These are phyloP conservation scores for Alternaria incomplexa DNA, from an alignment of 2,329 filamentous ascomycete species.

Conservation along the genomic window DNA sequence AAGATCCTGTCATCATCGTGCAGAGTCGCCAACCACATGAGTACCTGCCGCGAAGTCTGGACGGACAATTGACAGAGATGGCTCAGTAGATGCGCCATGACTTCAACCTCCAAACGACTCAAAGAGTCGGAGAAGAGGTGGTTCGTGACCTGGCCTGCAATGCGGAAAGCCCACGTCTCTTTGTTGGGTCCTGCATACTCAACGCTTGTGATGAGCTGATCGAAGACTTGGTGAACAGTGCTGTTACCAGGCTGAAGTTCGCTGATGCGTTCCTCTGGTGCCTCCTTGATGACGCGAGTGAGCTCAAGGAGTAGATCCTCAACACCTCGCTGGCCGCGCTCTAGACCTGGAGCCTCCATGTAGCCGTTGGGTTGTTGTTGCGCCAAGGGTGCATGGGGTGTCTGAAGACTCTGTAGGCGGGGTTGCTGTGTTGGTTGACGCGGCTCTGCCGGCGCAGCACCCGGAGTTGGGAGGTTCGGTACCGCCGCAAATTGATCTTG, in stretches of 20 bases:
- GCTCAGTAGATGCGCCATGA: conserved; percentile 66
- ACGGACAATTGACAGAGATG: conserved; percentile 68
- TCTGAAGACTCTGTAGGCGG: conserved; percentile 48
- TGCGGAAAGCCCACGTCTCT: conserved; percentile 62
- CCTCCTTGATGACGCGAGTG: conserved; percentile 62
- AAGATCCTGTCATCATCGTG: conserved; percentile 66
- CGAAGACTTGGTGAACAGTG: conserved; percentile 63
- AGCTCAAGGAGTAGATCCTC: conserved; percentile 64
- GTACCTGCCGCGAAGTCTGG: conserved; percentile 60
- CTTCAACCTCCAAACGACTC: conserved; percentile 65
- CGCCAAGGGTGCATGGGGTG: conserved; percentile 48
- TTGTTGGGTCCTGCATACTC: conserved; percentile 60
- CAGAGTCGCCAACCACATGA: conserved; percentile 57
- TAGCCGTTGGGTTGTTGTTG: conserved; percentile 65
- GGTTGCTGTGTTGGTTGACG: conserved; percentile 61
- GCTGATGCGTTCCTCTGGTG: conserved; percentile 63
- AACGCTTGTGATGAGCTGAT: conserved; percentile 62
- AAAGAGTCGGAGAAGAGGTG: conserved; percentile 63
- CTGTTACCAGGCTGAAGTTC: conserved; percentile 61
- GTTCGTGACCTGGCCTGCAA: conserved; percentile 63
- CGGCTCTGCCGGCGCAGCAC: conserved; percentile 66
- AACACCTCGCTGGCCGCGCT: conserved; percentile 54
- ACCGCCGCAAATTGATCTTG: conserved; percentile 66
- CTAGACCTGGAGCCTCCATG: conserved; percentile 51
- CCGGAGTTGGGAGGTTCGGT: conserved; percentile 67